Percentiles rank a stretch among this genome's conserved stretches.
Conservation (phyloP, 768 basidiomycete genomes). For the Tylopilus vinaceipallidus region DNA sequence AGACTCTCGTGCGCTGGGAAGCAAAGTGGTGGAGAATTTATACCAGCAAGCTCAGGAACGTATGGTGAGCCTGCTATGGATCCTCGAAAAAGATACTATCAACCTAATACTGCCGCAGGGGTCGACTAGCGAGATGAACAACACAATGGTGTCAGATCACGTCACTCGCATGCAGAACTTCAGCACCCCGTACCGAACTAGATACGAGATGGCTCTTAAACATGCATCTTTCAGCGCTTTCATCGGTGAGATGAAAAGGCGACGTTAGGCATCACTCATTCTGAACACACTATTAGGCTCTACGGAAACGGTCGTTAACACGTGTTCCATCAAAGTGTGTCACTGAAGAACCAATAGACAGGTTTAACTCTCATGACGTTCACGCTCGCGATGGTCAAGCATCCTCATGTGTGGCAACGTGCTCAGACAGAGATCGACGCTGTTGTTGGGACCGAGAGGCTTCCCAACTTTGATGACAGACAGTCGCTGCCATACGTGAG, state of each 20-base stretch:
- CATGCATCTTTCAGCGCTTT: constrained; percentile 4
- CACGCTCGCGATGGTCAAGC: not conserved
- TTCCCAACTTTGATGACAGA: constrained; percentile 3
- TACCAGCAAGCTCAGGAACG: constrained; percentile 1
- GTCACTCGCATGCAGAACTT: constrained; percentile 5
- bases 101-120: not conserved
- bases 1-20: not conserved
- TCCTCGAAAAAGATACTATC: no score
- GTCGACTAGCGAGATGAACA: not conserved
- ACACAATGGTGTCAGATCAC: constrained; percentile 9
- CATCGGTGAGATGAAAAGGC: not conserved
- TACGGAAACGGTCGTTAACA: no score
- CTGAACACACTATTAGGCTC: no score
- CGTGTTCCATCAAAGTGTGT: not conserved
- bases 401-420: not conserved
- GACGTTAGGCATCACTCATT: no score
- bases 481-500: not conserved
- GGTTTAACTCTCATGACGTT: not conserved
- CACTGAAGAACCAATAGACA: not conserved
- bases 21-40: constrained; percentile 1
- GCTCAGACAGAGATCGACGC: constrained; percentile 1
- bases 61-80: not conserved
- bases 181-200: not conserved
- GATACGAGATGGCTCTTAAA: not conserved
- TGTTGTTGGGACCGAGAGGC: not conserved